These are phyloP conservation scores for Globisporangium paroecandrum DNA, from an alignment of 352 stramenopile genomes.

Conservation along the genomic window DNA sequence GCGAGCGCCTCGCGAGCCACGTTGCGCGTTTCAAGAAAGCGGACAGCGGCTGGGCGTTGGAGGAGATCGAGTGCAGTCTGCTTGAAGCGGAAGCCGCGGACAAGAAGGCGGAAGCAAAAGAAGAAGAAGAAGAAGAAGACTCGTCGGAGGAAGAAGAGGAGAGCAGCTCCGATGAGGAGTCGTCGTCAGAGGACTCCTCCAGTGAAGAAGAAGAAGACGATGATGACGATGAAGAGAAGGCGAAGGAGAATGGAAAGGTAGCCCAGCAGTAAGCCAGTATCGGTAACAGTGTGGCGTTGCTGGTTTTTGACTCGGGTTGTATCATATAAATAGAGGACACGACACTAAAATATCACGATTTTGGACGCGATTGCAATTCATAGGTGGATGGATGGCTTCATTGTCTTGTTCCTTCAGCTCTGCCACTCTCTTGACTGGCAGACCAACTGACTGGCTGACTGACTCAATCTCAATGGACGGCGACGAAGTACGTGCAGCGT, in stretches of 20 bases:
- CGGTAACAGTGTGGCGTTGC: not conserved
- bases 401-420: not conserved
- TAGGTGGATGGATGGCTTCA: not conserved
- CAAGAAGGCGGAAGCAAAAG: not conserved
- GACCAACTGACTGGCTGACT: not conserved
- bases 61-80: conserved; percentile 69
- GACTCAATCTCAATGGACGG: conserved; percentile 12
- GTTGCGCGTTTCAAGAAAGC: conserved; percentile 52
- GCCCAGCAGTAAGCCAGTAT: not conserved
- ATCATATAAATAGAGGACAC: conserved; percentile 16
- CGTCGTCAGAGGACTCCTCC: too few relatives aligned
- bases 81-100: conserved; percentile 32
- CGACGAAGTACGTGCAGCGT: conserved; percentile 24
- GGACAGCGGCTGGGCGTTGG: conserved; percentile 71
- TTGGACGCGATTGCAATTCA: not conserved
- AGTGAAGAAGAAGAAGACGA: conserved; percentile 27
- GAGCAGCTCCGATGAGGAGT: conserved; percentile 18
- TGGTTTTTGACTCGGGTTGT: conserved; percentile 3
- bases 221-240: conserved; percentile 26
- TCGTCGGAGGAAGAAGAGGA: conserved; percentile 14
- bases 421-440: not conserved
- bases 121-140: not conserved
- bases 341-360: conserved; percentile 9
- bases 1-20: conserved; percentile 28
- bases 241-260: conserved; percentile 5